phyloP scores from a whole-genome alignment of 176 grass and related monocot genomes.

The Musa troglodytarum region DNA sequence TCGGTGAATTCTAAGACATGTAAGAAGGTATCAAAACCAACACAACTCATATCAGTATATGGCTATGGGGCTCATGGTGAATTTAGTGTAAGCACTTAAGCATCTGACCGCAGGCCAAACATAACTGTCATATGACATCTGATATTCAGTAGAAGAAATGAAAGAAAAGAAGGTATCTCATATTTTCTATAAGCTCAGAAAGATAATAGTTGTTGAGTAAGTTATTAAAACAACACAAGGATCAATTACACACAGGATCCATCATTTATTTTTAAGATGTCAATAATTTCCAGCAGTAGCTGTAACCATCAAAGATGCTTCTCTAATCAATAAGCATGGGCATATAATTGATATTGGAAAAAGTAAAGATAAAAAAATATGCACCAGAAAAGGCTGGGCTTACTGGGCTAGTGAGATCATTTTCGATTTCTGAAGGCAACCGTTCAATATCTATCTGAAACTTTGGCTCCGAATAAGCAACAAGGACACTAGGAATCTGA shows the following conservation, averaged over 20 bases:
- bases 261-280: background rate
- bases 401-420: slow-evolving; percentile 1
- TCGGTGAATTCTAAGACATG: background rate
- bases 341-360: background rate
- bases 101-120: background rate
- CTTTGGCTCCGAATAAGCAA: background rate
- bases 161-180: background rate
- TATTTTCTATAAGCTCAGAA: no score
- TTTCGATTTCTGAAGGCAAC: slow-evolving; percentile 6
- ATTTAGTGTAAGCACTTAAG: background rate
- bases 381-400: background rate
- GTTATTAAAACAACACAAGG: background rate
- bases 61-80: background rate
- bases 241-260: background rate
- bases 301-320: background rate
- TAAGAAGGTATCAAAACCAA: background rate
- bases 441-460: slow-evolving; percentile 6
- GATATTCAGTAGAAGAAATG: background rate
- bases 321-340: background rate
- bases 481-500: background rate
- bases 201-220: no score
- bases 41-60: background rate
- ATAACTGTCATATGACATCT: background rate
- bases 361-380: background rate
- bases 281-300: background rate